Percentiles rank a stretch among this genome's conserved stretches.
These are phyloP conservation scores for Candida alai DNA, from an alignment of 805 yeast genomes.

Conservation along the genomic window DNA sequence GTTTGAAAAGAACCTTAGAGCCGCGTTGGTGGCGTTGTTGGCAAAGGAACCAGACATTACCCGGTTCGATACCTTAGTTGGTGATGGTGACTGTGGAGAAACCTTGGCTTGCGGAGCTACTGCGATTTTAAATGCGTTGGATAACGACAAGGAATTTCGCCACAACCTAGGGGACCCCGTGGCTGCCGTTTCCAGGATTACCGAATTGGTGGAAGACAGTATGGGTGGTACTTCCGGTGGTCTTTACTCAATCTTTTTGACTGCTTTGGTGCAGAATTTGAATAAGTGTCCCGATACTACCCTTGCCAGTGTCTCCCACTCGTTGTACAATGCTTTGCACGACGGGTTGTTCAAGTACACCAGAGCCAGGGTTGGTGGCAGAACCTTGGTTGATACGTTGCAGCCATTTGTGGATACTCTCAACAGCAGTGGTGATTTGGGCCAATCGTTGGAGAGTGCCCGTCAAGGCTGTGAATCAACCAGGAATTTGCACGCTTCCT, in stretches of 20 bases:
- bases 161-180: constrained; percentile 43
- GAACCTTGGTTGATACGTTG: constrained; percentile 84
- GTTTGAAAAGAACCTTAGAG: constrained; percentile 49
- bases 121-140: constrained; percentile 57
- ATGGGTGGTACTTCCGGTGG: constrained; percentile 99
- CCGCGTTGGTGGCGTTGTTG: constrained; percentile 30
- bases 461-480: constrained; percentile 74
- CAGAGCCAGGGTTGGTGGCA: constrained; percentile 82
- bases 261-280: constrained; percentile 62
- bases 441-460: constrained; percentile 66
- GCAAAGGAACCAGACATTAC: constrained; percentile 75
- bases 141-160: constrained; percentile 26
- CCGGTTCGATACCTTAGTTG: constrained; percentile 80
- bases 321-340: constrained; percentile 54
- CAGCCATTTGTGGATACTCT: constrained; percentile 80
- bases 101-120: constrained; percentile 81
- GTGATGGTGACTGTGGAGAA: constrained; percentile 97
- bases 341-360: constrained; percentile 80
- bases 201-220: constrained; percentile 80
- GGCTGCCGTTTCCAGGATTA: constrained; percentile 61
- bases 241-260: constrained; percentile 76
- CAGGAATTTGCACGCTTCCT: constrained; percentile 70
- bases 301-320: constrained; percentile 38
- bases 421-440: constrained; percentile 45
- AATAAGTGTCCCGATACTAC: constrained; percentile 34